Base-by-base conservation (phyloP, 2,329 filamentous ascomycete species). In the Ophiostoma quercus region DNA sequence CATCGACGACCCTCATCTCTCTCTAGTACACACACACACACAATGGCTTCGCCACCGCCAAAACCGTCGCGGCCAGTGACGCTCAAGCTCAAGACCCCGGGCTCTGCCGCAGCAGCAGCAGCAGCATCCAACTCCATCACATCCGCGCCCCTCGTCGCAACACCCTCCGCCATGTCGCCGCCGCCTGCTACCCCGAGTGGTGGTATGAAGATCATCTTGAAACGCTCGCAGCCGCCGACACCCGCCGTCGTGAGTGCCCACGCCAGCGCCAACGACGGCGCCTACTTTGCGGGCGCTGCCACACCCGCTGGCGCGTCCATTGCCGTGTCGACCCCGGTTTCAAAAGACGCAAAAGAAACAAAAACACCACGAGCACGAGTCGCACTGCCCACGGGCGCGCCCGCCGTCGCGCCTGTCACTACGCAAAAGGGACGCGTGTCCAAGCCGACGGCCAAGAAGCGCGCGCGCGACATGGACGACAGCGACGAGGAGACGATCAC, bases 391-490 rank as follows among this genome's bases (percentile, higher is more conserved):
- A 67, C 41, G 7, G 25, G 41, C 2, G 60, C 67, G 8, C 34
- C 54, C 2, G 14, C 66, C 0, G n/a, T 67, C 47, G 77, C 74
- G 2, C 71, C 72, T 8, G 66, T 72, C 37, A 72, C 84, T 76
- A 88, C 85, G 2, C 89, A 90, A 75, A 84, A 86, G 16, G 87
- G 86, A 14, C 80, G 87, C 63, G 81, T 85, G 34, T 80, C 85
- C 16, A 89, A 87, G 73, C 87, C 87, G 6, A 87, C 84, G 9
- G 82, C 84, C 67, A 89, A 88, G 79, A 90, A 90, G 79, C 84
- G 86, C 51, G 78, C 81, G n/a, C 83, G 84, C 72, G 83, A 86
- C 63, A 84, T 87, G 47, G 81, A 80, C 54, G 84, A 85, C 19
- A 83, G 84, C 67, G 84, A 84, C 34, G 78, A 79, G 29, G 80